A percentile compares a stretch with the other conserved stretches of the same genome.
Evolutionary conservation across 2,329 filamentous ascomycete species (phyloP).

Genomic region (Scortechinia acanthostroma): DNA sequence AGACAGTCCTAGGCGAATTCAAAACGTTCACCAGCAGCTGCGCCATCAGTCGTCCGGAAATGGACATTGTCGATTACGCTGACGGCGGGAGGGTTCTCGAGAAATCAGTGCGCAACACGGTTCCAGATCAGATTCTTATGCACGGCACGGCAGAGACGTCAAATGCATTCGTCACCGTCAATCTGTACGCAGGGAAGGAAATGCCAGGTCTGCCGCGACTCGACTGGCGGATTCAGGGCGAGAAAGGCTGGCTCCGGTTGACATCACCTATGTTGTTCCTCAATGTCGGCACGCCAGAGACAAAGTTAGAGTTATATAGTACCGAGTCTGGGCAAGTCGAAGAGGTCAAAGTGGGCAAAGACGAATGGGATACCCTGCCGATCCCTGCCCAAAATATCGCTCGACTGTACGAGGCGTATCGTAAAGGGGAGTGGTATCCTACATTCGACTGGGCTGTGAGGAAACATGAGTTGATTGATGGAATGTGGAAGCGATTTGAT

Average conservation of each 20-base stretch:
- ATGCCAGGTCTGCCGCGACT: conserved; percentile 12
- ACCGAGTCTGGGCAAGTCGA: conserved; percentile 7
- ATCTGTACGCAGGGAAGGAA: conserved; percentile 9
- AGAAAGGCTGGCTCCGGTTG: conserved; percentile 21
- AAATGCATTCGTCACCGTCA: conserved; percentile 15
- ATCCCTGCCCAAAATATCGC: conserved; percentile 9
- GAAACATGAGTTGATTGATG: conserved; percentile 10
- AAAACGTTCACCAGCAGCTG: conserved; percentile 20
- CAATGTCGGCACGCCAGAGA: conserved; percentile 7
- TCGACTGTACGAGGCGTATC: conserved; percentile 10
- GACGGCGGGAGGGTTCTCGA: conserved; percentile 12
- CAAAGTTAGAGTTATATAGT: conserved; percentile 10
- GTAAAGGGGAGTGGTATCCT: conserved; percentile 6
- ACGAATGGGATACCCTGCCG: conserved; percentile 6
- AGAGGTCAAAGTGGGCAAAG: conserved; percentile 5
- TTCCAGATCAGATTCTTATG: conserved; percentile 22
- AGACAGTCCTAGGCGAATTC: conserved; percentile 21
- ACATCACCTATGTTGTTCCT: conserved; percentile 8
- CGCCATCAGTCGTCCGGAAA: conserved; percentile 14
- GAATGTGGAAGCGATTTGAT: too few relatives aligned
- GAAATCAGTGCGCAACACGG: conserved; percentile 12
- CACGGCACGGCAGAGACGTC: conserved; percentile 19
- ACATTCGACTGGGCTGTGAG: conserved; percentile 12
- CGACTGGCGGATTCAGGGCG: conserved; percentile 25
- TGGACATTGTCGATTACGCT: conserved; percentile 10